These are phyloP conservation scores for Kazachstania viticola DNA, from an alignment of 805 yeast species.

Conservation along the genomic window DNA sequence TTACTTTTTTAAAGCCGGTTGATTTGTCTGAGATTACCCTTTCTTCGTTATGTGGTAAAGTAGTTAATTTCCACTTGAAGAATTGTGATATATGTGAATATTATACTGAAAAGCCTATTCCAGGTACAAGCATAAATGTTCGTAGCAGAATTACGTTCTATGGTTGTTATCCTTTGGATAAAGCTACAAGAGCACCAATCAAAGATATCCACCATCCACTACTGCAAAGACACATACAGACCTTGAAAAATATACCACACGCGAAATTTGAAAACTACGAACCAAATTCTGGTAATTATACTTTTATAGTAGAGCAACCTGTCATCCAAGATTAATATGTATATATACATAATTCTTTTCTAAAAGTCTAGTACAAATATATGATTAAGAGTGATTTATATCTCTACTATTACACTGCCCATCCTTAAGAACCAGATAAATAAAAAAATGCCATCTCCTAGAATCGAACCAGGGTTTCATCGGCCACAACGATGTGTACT, in stretches of 20 bases:
- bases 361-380: too few relatives aligned
- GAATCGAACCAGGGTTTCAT: neutral
- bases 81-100: too few relatives aligned
- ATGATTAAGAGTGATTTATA: too few relatives aligned
- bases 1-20: slow-evolving; percentile 70
- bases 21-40: slow-evolving; percentile 62
- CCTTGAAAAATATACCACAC: slow-evolving; percentile 43
- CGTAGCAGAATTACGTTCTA: slow-evolving; percentile 63
- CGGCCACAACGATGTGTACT: neutral
- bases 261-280: slow-evolving; percentile 68
- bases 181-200: slow-evolving; percentile 59
- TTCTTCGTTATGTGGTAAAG: slow-evolving; percentile 52
- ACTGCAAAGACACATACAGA: slow-evolving; percentile 55
- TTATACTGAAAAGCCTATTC: slow-evolving; percentile 40
- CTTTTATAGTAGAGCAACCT: slow-evolving; percentile 35
- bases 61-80: too few relatives aligned
- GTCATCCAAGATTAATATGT: too few relatives aligned
- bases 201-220: slow-evolving; percentile 68
- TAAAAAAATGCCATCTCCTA: neutral
- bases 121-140: slow-evolving; percentile 76
- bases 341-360: too few relatives aligned
- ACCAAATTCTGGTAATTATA: slow-evolving; percentile 62
- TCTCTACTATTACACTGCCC: too few relatives aligned
- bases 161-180: slow-evolving; percentile 70
- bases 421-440: too few relatives aligned